Evolutionary conservation across 345 rosid species (phyloP).

Genomic region (Firmiana major): DNA sequence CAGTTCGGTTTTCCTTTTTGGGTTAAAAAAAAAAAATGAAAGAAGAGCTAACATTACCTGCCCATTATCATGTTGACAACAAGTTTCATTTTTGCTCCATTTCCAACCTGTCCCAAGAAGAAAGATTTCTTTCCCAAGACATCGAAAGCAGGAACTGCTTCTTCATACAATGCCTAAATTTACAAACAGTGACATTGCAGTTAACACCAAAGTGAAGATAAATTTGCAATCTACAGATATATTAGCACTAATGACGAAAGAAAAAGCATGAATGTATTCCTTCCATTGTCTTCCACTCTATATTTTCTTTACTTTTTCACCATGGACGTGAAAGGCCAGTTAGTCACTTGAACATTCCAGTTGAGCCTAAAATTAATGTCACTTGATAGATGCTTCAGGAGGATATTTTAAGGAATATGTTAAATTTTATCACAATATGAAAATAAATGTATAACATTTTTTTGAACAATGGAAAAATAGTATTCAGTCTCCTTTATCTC

Average conservation of each 20-base stretch:
- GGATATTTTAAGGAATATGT: not conserved
- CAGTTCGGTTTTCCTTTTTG: not conserved
- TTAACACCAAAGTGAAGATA: conserved; percentile 12
- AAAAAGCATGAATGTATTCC: not conserved
- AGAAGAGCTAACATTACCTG: conserved; percentile 43
- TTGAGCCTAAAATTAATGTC: not conserved
- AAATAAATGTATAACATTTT: not conserved
- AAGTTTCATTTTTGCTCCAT: conserved; percentile 95
- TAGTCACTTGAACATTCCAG: not conserved
- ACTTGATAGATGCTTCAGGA: not conserved
- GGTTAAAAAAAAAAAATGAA: not conserved
- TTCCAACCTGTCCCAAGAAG: conserved; percentile 84
- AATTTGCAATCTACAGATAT: not conserved
- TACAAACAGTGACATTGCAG: not conserved
- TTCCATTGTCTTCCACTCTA: not conserved
- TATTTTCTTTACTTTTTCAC: not conserved
- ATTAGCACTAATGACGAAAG: not conserved
- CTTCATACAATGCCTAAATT: conserved; percentile 60
- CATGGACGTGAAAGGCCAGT: not conserved
- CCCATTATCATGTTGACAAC: conserved; percentile 99
- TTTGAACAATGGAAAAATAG: not conserved
- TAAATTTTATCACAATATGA: not conserved
- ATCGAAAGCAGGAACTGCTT: conserved; percentile 74
- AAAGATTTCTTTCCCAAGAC: conserved; percentile 85
- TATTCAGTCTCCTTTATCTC: not conserved